Evolutionary conservation across 2,329 filamentous ascomycete species (phyloP).

Genomic region (Fusarium sp.): DNA sequence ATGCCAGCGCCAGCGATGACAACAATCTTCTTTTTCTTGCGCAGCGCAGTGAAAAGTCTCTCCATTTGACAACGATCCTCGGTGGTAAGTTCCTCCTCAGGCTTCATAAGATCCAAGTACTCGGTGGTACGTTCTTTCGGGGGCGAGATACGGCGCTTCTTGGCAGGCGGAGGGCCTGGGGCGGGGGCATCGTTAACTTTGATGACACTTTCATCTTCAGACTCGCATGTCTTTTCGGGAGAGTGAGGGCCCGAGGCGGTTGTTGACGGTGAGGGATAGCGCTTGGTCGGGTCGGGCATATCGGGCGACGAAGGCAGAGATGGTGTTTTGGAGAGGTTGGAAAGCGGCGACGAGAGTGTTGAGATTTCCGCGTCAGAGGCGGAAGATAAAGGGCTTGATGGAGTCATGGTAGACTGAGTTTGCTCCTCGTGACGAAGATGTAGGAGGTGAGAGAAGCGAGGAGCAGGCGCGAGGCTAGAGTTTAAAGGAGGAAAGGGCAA

Average conservation of each 20-base stretch:
- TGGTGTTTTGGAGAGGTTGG: conserved; percentile 67
- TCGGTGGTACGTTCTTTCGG: conserved; percentile 81
- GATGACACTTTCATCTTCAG: conserved; percentile 52
- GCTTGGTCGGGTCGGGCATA: conserved; percentile 57
- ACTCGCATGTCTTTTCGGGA: conserved; percentile 63
- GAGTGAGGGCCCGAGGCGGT: conserved; percentile 66
- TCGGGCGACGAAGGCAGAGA: conserved; percentile 65
- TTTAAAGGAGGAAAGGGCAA: conserved; percentile 20
- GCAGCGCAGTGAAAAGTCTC: conserved; percentile 79
- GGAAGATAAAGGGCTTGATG: conserved; percentile 50
- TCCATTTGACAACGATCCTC: conserved; percentile 72
- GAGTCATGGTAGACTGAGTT: conserved; percentile 45
- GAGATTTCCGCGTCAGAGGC: conserved; percentile 55
- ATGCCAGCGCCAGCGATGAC: conserved; percentile 97
- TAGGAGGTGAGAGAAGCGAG: conserved; percentile 29
- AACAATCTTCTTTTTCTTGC: conserved; percentile 95
- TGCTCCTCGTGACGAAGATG: conserved; percentile 20
- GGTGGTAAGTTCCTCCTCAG: conserved; percentile 63
- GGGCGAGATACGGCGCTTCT: conserved; percentile 78
- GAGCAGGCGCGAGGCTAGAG: conserved; percentile 22
- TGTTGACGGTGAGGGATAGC: conserved; percentile 69
- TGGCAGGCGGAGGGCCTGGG: conserved; percentile 78
- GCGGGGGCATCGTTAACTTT: conserved; percentile 41
- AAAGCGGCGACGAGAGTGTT: conserved; percentile 68
- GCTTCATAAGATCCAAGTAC: conserved; percentile 78